phyloP scores from a whole-genome alignment of 495 filamentous ascomycete species.

The Tuber calosporum region DNA sequence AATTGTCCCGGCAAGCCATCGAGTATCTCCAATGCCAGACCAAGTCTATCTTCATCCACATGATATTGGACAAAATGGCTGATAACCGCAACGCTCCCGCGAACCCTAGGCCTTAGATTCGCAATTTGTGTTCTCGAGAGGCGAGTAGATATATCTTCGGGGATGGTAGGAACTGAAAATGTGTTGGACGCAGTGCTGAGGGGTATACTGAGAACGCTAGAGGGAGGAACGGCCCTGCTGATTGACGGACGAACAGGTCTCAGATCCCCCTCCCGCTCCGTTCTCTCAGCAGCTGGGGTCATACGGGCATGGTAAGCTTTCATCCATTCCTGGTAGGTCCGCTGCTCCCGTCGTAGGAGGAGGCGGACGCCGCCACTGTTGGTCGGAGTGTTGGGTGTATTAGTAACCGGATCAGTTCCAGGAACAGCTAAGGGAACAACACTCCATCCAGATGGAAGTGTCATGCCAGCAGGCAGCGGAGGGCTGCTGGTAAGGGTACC shows the following conservation, averaged over 20 bases:
- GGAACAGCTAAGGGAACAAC: conserved; percentile 37
- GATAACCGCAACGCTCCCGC: conserved; percentile 21
- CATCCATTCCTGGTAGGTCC: conserved; percentile 36
- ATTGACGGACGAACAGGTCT: conserved; percentile 8
- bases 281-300: conserved; percentile 16
- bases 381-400: conserved; percentile 4
- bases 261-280: not conserved
- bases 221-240: conserved; percentile 18
- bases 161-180: not conserved
- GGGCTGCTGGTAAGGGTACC: not conserved
- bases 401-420: conserved; percentile 12
- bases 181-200: not conserved
- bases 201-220: conserved; percentile 5
- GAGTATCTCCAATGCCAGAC: conserved; percentile 14
- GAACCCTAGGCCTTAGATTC: conserved; percentile 27
- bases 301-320: conserved; percentile 33
- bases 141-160: conserved; percentile 12
- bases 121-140: conserved; percentile 21
- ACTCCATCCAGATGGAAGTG: conserved; percentile 37
- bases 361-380: conserved; percentile 14
- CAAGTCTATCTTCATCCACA: conserved; percentile 10
- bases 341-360: conserved; percentile 29
- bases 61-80: conserved; percentile 19
- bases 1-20: conserved; percentile 25
- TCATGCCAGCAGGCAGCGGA: conserved; percentile 31